Base-by-base conservation (phyloP, 176 grass and related monocot genomes). In the Cenchrus purpureus region DNA sequence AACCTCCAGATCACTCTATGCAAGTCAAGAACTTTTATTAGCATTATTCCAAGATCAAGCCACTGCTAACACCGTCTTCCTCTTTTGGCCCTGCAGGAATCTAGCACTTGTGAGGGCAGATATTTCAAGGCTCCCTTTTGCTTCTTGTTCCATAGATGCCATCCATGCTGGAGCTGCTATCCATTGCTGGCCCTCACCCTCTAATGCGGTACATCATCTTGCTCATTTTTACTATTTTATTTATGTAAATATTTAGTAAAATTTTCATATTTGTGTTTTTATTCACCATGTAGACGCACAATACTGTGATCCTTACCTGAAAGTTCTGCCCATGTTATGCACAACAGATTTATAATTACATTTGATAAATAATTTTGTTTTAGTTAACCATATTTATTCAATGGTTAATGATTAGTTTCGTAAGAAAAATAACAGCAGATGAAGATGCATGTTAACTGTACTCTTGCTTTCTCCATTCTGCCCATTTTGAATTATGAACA, bases 111-210 rank as follows among this genome's bases (percentile, higher is more conserved):
- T 95, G 37, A 95, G 96, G 82, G 96, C 96, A 25, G 96, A 98
- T 85, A 89, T 98, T 86, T 95, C 93, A 6, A 93, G 95, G 81
- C 93, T 98, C 81, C 96, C 96, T 71, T 98, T 98, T n/a, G 83
- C 85, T 40, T 95, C 96, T 43, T 84, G 87, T 91, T 95, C 93
- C 65, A 53, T 98, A 83, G 93, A 95, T 77, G 95, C 93, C 16
- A 79, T 98, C 79, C 95, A 98, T 79, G 95, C 95, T 69, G 95
- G 95, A 83, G 95, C 95, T 44, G 95, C 95, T 57, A 84, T 98
- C 68, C 95, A 98, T 86, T 98, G 95, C 76, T 98, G 95, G 96
- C 93, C 96, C 50, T 98, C 91, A 82, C 96, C 93, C 88, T 95
- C 93, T 46, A 95, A 95, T 87, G 96, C 96, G 71, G 96, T 98